Conservation (phyloP, 805 yeast genomes). For the Torulaspora franciscae region DNA sequence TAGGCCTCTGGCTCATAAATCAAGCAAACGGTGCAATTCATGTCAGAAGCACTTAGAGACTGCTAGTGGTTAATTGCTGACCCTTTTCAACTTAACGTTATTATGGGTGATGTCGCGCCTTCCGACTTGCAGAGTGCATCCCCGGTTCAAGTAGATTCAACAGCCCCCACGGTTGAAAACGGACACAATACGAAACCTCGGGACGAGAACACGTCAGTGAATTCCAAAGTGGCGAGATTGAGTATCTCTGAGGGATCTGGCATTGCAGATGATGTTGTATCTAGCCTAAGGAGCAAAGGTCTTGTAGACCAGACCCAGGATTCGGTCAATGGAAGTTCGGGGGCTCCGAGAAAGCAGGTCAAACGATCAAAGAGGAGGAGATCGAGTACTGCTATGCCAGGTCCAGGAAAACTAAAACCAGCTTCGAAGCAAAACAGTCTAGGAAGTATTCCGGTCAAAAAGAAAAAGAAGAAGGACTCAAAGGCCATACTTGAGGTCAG, state of each 20-base stretch:
- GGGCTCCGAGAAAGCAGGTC: conserved; percentile 1
- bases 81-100: neutral
- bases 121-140: conserved; percentile 15
- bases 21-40: too few relatives aligned
- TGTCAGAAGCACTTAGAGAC: neutral
- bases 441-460: conserved; percentile 26
- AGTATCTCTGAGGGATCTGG: conserved; percentile 24
- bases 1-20: neutral
- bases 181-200: neutral
- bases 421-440: conserved; percentile 10
- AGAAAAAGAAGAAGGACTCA: conserved; percentile 29
- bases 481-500: conserved; percentile 35
- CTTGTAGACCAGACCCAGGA: conserved; percentile 2
- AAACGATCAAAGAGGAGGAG: conserved; percentile 21
- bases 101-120: conserved; percentile 7
- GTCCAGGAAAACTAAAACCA: conserved; percentile 10
- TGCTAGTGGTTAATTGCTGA: neutral
- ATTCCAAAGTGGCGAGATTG: conserved; percentile 26
- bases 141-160: conserved; percentile 8
- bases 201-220: conserved; percentile 12
- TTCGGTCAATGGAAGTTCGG: conserved; percentile 8
- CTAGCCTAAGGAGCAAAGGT: conserved; percentile 4
- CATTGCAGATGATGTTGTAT: conserved; percentile 13
- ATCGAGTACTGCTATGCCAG: conserved; percentile 23
- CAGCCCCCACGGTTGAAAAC: neutral